Evolutionary conservation across 345 rosid genomes (phyloP).

Genomic region (Mercurialis annua): DNA sequence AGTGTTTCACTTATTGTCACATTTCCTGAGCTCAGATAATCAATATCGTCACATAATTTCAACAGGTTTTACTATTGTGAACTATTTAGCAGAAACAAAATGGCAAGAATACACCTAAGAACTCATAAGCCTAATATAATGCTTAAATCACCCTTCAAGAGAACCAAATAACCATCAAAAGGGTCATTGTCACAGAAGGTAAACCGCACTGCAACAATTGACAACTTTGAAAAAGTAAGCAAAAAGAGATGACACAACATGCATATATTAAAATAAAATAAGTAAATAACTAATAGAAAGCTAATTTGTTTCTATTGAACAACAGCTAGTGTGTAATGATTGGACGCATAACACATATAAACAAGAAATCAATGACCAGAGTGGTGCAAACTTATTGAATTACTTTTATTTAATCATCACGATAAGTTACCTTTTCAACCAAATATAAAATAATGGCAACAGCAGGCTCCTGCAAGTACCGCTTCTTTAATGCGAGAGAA

Average conservation of each 20-base stretch:
- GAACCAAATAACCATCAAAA: neutral
- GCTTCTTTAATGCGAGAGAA: constrained; percentile 68
- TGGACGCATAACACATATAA: neutral
- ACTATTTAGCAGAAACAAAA: neutral
- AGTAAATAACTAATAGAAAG: neutral
- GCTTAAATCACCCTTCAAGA: neutral
- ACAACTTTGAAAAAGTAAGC: neutral
- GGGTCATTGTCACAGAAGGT: neutral
- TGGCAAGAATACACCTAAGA: no score
- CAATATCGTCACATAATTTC: neutral
- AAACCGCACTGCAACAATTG: neutral
- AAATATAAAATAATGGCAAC: constrained; percentile 63
- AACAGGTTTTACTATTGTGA: neutral
- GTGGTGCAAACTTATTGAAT: neutral
- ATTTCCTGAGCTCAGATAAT: neutral
- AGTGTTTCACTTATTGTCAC: neutral
- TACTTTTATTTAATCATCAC: neutral
- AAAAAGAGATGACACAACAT: neutral
- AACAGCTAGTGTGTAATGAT: neutral
- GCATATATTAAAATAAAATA: neutral
- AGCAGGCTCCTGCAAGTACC: constrained; percentile 92
- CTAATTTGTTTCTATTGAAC: neutral
- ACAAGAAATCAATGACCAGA: neutral
- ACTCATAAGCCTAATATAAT: neutral
- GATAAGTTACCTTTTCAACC: constrained; percentile 62